Conservation (phyloP, 2,329 filamentous ascomycete genomes). For the Myrmaecium sp. region DNA sequence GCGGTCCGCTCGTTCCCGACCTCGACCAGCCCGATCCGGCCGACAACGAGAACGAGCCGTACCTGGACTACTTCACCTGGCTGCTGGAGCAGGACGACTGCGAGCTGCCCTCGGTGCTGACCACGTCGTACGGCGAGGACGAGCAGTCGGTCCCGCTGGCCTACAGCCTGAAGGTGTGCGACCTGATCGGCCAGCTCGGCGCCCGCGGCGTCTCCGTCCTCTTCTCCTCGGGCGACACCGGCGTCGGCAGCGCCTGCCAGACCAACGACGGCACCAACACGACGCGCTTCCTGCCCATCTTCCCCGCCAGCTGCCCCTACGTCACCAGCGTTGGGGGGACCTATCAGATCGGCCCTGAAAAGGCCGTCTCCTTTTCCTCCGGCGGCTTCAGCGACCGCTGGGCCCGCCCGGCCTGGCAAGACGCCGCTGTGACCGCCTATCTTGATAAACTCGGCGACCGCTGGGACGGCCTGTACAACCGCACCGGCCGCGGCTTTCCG, state of each 20-base stretch:
- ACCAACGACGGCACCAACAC: constrained; percentile 29
- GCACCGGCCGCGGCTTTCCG: constrained; percentile 25
- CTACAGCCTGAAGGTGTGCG: constrained; percentile 21
- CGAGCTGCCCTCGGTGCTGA: constrained; percentile 20
- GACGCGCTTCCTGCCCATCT: constrained; percentile 26
- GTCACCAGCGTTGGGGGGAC: constrained; percentile 31
- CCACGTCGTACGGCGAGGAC: constrained; percentile 24
- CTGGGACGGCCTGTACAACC: constrained; percentile 27
- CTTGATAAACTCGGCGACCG: constrained; percentile 21
- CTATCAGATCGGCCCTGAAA: constrained; percentile 21
- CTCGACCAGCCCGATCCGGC: constrained; percentile 26
- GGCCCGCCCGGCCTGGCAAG: constrained; percentile 25
- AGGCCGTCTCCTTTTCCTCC: constrained; percentile 22
- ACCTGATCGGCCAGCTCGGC: constrained; percentile 23
- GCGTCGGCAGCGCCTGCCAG: constrained; percentile 25
- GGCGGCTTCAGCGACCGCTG: constrained; percentile 31
- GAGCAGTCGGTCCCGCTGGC: constrained; percentile 21
- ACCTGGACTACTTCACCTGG: constrained; percentile 22
- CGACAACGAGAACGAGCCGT: constrained; percentile 31
- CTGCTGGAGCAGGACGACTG: constrained; percentile 15
- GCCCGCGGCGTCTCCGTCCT: constrained; percentile 23
- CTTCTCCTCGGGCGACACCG: constrained; percentile 23
- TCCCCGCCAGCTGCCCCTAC: constrained; percentile 31
- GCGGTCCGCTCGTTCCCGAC: constrained; percentile 29
- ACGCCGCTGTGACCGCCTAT: constrained; percentile 21